Evolutionary conservation across 805 yeast genomes (phyloP).

Genomic region (Clavispora vitiphila): DNA sequence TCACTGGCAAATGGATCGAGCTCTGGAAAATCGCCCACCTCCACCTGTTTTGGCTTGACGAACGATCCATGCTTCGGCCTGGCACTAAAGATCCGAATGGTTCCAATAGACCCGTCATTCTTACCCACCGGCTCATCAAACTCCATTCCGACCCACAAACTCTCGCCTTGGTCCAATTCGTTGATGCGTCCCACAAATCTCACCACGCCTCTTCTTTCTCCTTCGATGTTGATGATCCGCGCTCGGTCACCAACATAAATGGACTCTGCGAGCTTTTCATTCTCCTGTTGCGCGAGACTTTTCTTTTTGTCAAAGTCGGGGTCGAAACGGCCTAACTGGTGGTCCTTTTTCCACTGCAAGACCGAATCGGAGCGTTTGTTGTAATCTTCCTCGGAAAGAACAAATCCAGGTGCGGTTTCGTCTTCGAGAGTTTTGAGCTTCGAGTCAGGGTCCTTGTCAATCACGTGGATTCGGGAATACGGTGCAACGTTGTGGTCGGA

Average conservation of each 20-base stretch:
- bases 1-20: slow-evolving; percentile 41
- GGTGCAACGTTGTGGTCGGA: slow-evolving; percentile 27
- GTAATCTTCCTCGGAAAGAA: slow-evolving; percentile 58
- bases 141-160: slow-evolving; percentile 77
- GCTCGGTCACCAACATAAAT: slow-evolving; percentile 53
- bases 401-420: slow-evolving; percentile 23
- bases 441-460: slow-evolving; percentile 51
- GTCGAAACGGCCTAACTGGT: slow-evolving; percentile 69
- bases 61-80: slow-evolving; percentile 67
- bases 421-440: slow-evolving; percentile 40
- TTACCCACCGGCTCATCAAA: slow-evolving; percentile 85
- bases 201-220: slow-evolving; percentile 66
- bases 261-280: slow-evolving; percentile 14
- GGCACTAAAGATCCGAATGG: slow-evolving; percentile 54
- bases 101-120: slow-evolving; percentile 73
- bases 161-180: slow-evolving; percentile 47
- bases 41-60: slow-evolving; percentile 63
- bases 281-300: slow-evolving; percentile 22
- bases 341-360: slow-evolving; percentile 67
- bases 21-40: slow-evolving; percentile 64
- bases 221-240: slow-evolving; percentile 38
- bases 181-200: slow-evolving; percentile 65
- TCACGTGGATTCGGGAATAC: slow-evolving; percentile 51
- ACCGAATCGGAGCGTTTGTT: slow-evolving; percentile 58
- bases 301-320: slow-evolving; percentile 40